Evolutionary conservation across 106 monocot genomes (phyloP).

Genomic region (Allium fistulosum): DNA sequence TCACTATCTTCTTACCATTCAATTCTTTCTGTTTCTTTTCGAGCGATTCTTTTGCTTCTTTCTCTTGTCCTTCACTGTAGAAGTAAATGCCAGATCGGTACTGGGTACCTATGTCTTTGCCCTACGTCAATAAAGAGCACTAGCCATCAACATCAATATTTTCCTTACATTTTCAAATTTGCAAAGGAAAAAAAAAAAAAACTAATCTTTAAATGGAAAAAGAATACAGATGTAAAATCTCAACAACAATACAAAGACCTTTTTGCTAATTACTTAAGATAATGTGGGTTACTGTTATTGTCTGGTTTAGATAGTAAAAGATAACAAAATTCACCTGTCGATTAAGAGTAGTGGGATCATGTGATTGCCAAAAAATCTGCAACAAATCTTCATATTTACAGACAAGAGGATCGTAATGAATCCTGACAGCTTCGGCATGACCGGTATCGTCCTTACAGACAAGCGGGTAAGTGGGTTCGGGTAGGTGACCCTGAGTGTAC

Average conservation of each 20-base stretch:
- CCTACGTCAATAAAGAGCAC: slow-evolving; percentile 17
- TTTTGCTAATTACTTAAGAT: too few relatives aligned
- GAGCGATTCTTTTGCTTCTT: slow-evolving; percentile 35
- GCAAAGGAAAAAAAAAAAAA: too few relatives aligned
- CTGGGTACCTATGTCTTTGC: slow-evolving; percentile 73
- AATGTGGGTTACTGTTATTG: too few relatives aligned
- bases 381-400: slow-evolving; percentile 51
- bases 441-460: slow-evolving; percentile 53
- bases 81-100: slow-evolving; percentile 83
- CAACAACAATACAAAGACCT: too few relatives aligned
- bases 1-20: slow-evolving; percentile 35
- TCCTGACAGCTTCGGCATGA: slow-evolving; percentile 66
- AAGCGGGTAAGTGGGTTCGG: slow-evolving; percentile 41
- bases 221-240: too few relatives aligned
- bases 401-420: slow-evolving; percentile 53
- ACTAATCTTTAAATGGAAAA: too few relatives aligned
- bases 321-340: slow-evolving; percentile 37
- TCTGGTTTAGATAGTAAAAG: too few relatives aligned
- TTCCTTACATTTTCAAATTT: too few relatives aligned
- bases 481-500: slow-evolving; percentile 59
- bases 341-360: slow-evolving; percentile 72
- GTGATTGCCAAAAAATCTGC: slow-evolving; percentile 53
- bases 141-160: too few relatives aligned
- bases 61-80: slow-evolving; percentile 55
- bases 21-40: slow-evolving; percentile 46